A percentile compares a stretch with the other conserved stretches of the same genome.
Conservation (phyloP, 441 rosid genomes). For the Adansonia rubrostipa region DNA sequence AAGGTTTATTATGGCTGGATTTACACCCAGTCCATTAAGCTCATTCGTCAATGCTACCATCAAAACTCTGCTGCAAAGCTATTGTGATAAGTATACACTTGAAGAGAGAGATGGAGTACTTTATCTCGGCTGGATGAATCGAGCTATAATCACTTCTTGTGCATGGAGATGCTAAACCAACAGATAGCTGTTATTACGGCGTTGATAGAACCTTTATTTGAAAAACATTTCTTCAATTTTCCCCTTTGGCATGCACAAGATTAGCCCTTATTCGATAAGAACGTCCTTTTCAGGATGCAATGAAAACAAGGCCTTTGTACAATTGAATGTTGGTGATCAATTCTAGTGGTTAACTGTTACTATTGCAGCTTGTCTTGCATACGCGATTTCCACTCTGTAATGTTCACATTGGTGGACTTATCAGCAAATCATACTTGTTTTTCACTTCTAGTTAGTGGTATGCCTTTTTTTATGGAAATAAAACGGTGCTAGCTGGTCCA, state of each 20-base stretch:
- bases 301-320: neutral
- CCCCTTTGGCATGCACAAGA: neutral
- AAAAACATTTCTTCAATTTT: neutral
- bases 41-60: conserved; percentile 73
- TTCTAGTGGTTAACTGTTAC: conserved; percentile 2
- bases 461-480: neutral
- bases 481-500: neutral
- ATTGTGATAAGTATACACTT: conserved; percentile 67
- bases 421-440: neutral
- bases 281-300: conserved; percentile 3
- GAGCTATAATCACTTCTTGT: conserved; percentile 61
- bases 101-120: conserved; percentile 81
- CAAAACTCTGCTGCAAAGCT: conserved; percentile 61
- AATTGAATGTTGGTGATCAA: conserved; percentile 1
- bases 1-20: conserved; percentile 85
- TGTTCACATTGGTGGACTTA: neutral
- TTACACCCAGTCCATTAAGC: conserved; percentile 70
- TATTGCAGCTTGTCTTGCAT: conserved; percentile 14
- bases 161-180: conserved; percentile 71
- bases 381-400: neutral
- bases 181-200: neutral
- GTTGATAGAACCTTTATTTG: conserved; percentile 11
- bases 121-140: conserved; percentile 91
- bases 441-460: neutral
- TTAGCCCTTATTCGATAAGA: neutral